phyloP scores from a whole-genome alignment of 2,329 filamentous ascomycete species.

The Bipolaris victoriae region DNA sequence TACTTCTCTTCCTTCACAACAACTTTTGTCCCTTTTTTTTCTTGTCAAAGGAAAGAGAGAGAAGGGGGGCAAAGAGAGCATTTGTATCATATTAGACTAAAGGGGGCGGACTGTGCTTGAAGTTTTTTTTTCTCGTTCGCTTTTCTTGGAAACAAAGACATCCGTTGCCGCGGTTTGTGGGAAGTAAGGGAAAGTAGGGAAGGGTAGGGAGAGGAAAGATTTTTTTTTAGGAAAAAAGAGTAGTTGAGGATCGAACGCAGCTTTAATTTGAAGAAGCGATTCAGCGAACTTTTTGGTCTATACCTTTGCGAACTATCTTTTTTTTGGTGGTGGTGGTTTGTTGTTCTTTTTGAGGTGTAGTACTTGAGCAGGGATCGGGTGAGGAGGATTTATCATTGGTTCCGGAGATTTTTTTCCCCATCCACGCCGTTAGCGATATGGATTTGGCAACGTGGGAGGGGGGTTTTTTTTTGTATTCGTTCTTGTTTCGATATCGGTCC shows the following conservation, averaged over 20 bases:
- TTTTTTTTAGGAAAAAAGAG: too few relatives aligned
- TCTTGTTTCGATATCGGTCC: background rate
- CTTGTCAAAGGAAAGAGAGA: too few relatives aligned
- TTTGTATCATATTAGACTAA: constrained; percentile 20
- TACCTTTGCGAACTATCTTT: background rate
- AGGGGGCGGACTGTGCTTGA: constrained; percentile 5
- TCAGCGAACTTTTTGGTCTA: constrained; percentile 12
- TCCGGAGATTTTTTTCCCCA: too few relatives aligned
- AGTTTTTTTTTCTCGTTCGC: too few relatives aligned
- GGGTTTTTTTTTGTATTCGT: too few relatives aligned
- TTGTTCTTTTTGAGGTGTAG: too few relatives aligned
- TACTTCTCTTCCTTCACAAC: background rate
- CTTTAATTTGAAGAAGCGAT: constrained; percentile 15
- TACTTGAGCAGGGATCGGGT: too few relatives aligned
- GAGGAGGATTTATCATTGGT: too few relatives aligned
- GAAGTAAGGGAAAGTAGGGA: background rate
- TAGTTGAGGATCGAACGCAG: background rate
- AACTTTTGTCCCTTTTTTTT: background rate
- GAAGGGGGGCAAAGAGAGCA: background rate
- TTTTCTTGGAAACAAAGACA: background rate
- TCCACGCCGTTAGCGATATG: too few relatives aligned
- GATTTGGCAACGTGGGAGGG: too few relatives aligned
- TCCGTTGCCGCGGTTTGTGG: background rate
- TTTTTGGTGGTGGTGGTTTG: too few relatives aligned
- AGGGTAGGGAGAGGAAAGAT: too few relatives aligned